Evolutionary conservation across 345 rosid species (phyloP), one percentile per base, ranked within the genome.

Genomic region (Gossypium thurberi): DNA sequence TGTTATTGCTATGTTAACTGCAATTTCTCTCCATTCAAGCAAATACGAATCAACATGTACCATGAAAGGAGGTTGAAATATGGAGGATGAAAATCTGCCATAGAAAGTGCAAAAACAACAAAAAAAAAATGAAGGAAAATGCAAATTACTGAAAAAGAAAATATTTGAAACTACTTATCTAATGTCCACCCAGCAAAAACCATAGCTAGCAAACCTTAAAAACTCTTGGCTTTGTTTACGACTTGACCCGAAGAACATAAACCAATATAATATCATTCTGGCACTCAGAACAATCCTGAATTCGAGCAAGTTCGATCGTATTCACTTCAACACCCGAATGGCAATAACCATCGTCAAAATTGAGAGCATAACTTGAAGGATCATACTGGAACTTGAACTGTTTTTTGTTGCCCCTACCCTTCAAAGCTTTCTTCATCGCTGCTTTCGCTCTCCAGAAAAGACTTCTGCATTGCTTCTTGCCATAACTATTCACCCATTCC

Each of bases 301-400:
- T 26, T 14, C 47, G 69, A 17, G 55, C 73, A 62, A 20, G 28
- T 48, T 72, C 83, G 58, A 73, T 70, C 62, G 73, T 58, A 57
- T 62, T 46, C 23, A 47, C 78, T 61, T 53, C 79, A 8, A 43
- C 69, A 55, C 78, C 80, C 20, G 48, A 50, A 70, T 53, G 62
- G 80, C 67, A 65, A 53, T 61, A 53, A 2, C 94, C 94, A 70
- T 92, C 98, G 69, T 92, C 98, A 69, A 92, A 92, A 78, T 92
- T 88, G 61, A 87, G 81, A 13, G 93, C 89, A 74, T 93, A 93
- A 70, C 98, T 93, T 64, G 87, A 94, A 42, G 98, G 98, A 85
- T 94, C 98, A 82, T 91, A 94, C 83, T 89, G 97, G 78, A 91
- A 94, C 81, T 79, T 82, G 48, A 81, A 78, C 66, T 78, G 84